Conservation (phyloP, 163 green algal species). For the Scenedesmus sp. region DNA sequence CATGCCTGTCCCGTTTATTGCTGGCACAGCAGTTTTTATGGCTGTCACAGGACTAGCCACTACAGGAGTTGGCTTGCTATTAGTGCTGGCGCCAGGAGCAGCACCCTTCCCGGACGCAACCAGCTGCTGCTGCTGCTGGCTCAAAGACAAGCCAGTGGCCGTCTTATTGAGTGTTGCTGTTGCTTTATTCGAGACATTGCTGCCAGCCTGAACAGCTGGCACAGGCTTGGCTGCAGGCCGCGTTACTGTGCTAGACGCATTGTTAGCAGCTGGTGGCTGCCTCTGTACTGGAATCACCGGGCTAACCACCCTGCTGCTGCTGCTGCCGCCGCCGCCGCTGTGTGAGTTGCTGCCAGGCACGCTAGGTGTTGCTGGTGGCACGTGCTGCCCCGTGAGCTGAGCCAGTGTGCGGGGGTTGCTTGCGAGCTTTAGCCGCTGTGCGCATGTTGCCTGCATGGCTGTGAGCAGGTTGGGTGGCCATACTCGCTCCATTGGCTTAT, state of each 20-base stretch:
- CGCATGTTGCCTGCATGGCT: not conserved
- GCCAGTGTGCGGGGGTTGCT: not conserved
- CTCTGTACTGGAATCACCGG: not conserved
- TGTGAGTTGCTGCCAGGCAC: not conserved
- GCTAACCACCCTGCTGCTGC: not conserved
- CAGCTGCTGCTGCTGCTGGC: not conserved
- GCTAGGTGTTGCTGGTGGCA: not conserved
- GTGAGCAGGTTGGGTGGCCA: slow-evolving; percentile 13
- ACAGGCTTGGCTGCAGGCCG: not conserved
- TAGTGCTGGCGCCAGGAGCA: not conserved
- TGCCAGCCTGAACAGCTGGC: not conserved
- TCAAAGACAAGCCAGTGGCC: too few species aligned
- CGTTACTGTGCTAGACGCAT: not conserved
- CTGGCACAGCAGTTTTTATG: not conserved
- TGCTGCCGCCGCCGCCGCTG: not conserved
- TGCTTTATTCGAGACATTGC: not conserved
- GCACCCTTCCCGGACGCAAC: not conserved
- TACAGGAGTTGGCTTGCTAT: not conserved
- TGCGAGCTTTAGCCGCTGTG: not conserved
- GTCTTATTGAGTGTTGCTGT: not conserved
- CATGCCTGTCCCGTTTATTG: not conserved
- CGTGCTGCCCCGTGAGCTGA: not conserved
- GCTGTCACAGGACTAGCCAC: not conserved
- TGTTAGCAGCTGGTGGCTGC: not conserved
- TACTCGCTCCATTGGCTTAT: not conserved